Evolutionary conservation across 2,329 filamentous ascomycete genomes (phyloP).

Genomic region (Fusarium fracticaudum): DNA sequence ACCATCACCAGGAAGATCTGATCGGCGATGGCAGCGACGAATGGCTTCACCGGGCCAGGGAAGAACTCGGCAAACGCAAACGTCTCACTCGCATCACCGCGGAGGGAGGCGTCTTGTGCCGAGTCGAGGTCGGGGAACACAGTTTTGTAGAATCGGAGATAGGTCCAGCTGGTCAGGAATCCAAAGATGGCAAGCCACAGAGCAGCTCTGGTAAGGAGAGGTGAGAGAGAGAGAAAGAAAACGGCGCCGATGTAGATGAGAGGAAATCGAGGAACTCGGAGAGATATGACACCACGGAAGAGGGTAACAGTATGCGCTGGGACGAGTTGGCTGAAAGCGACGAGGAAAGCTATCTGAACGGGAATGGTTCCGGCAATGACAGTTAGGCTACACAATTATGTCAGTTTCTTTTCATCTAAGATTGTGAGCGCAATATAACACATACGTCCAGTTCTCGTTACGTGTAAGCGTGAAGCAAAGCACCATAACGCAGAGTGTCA

Average conservation of each 20-base stretch:
- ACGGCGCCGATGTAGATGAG: conserved; percentile 80
- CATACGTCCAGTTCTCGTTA: conserved; percentile 75
- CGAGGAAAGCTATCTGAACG: conserved; percentile 91
- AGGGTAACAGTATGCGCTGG: conserved; percentile 97
- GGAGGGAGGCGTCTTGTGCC: conserved; percentile 70
- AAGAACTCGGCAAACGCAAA: conserved; percentile 98
- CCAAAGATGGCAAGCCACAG: conserved; percentile 83
- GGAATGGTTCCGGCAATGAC: conserved; percentile 90
- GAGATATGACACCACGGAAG: conserved; percentile 86
- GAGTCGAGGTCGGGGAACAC: conserved; percentile 75
- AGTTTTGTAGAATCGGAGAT: conserved; percentile 92
- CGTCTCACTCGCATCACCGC: conserved; percentile 93
- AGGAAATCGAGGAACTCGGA: conserved; percentile 80
- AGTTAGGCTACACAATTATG: conserved; percentile 65
- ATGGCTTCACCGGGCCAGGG: conserved; percentile 82
- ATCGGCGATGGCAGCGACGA: conserved; percentile 75
- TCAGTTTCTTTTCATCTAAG: not conserved
- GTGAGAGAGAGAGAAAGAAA: conserved; percentile 69
- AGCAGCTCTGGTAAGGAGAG: conserved; percentile 73
- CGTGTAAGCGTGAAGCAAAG: conserved; percentile 76
- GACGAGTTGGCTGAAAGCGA: conserved; percentile 96
- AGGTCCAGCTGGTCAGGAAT: conserved; percentile 91
- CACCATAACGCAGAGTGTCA: conserved; percentile 78
- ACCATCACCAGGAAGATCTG: conserved; percentile 78
- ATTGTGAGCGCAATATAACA: conserved; percentile 31